Base-by-base conservation (phyloP, 441 rosid species). In the Populus tomentosa region DNA sequence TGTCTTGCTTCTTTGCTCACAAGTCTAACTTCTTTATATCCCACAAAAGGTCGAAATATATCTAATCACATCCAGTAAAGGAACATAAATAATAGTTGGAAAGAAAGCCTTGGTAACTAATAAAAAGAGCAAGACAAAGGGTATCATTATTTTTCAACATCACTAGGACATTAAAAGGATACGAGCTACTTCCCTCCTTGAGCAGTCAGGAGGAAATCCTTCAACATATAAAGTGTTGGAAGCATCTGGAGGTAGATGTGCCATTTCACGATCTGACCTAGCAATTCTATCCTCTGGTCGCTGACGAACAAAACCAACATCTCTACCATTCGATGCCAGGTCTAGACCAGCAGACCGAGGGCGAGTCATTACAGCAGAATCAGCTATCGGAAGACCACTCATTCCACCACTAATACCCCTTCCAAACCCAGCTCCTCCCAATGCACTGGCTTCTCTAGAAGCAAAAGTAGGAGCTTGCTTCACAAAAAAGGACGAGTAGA, bases 121-220 rank as follows among this genome's bases (percentile, higher is more conserved):
- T 72, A 28, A 69, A 65, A 77, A 62, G 24, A 18, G 33, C 5
- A 16, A 36, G 59, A 36, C 7, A 67, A 62, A 46, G 20, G 23
- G 18, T 59, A 76, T 10, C 66, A n/a, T 11, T 11, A 62, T 38
- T 32, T 50, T 56, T 69, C 79, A 72, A 75, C 73, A 79, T 20
- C 11, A 36, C 28, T 30, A 33, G 30, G 14, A 18, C 73, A 64
- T 70, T 7, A 77, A 71, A 62, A 91, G 97, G 98, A 93, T 91
- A 93, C 95, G 92, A n/a, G 95, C 93, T 74, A 93, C 94, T 87
- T 89, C 94, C 75, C 95, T 86, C 87, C 81, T 88, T 26, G 89
- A 85, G 86, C 90, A 84, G 83, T 89, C 90, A 69, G 92, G 75
- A 76, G 98, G 91, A 77, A 93, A 88, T 67, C 98, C 94, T 81